Conservation (phyloP, 2,329 filamentous ascomycete species). For the Elsinoe australis region DNA sequence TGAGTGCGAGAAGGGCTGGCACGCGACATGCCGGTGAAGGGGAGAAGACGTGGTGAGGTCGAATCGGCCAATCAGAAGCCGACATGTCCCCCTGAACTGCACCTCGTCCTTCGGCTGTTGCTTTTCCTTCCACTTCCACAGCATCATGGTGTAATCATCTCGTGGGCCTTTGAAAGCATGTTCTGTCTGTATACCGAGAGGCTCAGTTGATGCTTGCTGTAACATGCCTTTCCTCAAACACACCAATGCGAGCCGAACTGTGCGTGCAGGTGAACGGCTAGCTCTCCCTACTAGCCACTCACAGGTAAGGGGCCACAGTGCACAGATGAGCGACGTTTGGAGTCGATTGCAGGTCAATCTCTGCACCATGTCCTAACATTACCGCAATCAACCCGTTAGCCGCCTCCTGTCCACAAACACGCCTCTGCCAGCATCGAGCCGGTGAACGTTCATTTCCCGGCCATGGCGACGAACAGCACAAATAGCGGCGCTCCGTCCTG, state of each 20-base stretch:
- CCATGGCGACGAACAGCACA: constrained; percentile 17
- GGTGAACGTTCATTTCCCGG: constrained; percentile 14
- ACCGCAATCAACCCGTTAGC: constrained; percentile 17
- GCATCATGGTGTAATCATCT: not conserved
- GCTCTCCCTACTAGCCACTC: constrained; percentile 8
- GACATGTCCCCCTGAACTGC: constrained; percentile 8
- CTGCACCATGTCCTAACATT: constrained; percentile 16
- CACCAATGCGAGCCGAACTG: constrained; percentile 1
- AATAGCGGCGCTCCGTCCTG: constrained; percentile 14
- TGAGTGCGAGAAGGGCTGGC: not conserved
- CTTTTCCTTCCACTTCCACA: constrained; percentile 2
- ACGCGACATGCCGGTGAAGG: constrained; percentile 16
- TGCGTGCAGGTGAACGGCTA: constrained; percentile 3
- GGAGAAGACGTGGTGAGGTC: constrained; percentile 3
- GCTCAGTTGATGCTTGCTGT: too few relatives aligned
- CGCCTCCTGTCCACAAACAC: constrained; percentile 18
- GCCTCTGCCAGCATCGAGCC: not conserved
- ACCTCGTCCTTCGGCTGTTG: not conserved
- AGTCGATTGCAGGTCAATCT: constrained; percentile 16
- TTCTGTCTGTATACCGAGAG: too few relatives aligned
- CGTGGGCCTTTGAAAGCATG: too few relatives aligned
- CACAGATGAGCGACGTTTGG: constrained; percentile 9
- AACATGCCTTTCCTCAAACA: too few relatives aligned
- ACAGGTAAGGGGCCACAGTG: constrained; percentile 10
- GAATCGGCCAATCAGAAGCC: constrained; percentile 9